Percentiles rank a stretch among this genome's conserved stretches.
Conservation (phyloP, 495 filamentous ascomycete genomes). For the Aspergillus indologenus region DNA sequence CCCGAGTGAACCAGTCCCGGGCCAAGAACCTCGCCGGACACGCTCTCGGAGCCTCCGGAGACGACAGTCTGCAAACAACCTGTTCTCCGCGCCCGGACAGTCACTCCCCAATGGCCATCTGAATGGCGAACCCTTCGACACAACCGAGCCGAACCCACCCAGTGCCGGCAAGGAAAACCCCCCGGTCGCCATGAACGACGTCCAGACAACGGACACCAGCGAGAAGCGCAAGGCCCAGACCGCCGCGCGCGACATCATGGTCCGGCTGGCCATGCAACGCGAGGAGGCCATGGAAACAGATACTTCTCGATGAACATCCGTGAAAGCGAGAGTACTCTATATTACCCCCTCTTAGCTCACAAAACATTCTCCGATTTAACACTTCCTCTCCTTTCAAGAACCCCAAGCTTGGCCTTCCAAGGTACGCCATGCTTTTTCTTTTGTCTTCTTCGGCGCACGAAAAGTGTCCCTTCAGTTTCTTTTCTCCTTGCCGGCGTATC, state of each 20-base stretch:
- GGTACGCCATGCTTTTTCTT: no score
- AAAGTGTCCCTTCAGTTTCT: no score
- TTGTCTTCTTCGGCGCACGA: no score
- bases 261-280: constrained; percentile 40
- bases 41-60: constrained; percentile 17
- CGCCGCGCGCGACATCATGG: constrained; percentile 38
- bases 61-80: not conserved
- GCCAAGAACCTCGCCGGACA: constrained; percentile 7
- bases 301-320: constrained; percentile 23
- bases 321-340: not conserved
- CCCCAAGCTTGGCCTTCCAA: no score
- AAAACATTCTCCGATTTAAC: no score
- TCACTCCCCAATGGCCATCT: not conserved
- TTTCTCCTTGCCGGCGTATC: not conserved
- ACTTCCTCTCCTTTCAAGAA: no score
- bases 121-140: not conserved
- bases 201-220: constrained; percentile 9
- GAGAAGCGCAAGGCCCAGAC: constrained; percentile 40
- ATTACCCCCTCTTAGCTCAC: no score
- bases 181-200: constrained; percentile 5
- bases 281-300: constrained; percentile 46
- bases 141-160: not conserved
- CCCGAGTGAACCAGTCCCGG: constrained; percentile 14
- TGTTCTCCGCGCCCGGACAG: constrained; percentile 17
- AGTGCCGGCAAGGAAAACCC: constrained; percentile 17